Base-by-base conservation (phyloP, 345 rosid genomes). In the Nasturtium officinale region DNA sequence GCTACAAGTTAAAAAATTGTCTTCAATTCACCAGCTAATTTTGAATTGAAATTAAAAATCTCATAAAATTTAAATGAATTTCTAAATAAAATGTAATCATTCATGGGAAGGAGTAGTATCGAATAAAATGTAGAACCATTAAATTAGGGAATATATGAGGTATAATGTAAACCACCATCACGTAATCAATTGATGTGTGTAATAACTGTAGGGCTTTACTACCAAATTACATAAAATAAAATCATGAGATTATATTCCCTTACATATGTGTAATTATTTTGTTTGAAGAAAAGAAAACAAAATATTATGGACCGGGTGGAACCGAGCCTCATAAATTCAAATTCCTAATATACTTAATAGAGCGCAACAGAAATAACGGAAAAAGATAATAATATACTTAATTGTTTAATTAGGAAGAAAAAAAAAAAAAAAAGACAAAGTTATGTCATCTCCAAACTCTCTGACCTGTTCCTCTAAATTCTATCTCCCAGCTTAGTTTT, bases 401-500 rank as follows among this genome's bases (percentile, higher is more conserved):
- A n/a, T 30, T n/a, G 51, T 53, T 30, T 8, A 12, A 16, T 65
- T 21, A 16, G 29, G 5, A 1, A 25, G 3, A 15, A 5, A 9
- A 23, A 23, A 45, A 5, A 9, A 51, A 43, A 67, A 30, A 60
- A 21, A 45, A 5, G 23, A 55, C 3, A 13, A 73, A 1, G 46
- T 5, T 62, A n/a, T 29, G 28, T 26, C 28, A 54, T 67, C 64
- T n/a, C 9, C 54, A 29, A 29, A 68, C 33, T 59, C 68, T 28
- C 65, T 70, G 80, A 70, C 76, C 73, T 62, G 60, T 38, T 67
- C 77, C 65, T 47, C 75, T 69, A 48, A 72, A 74, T 84, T 80
- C n/a, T n/a, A n/a, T n/a, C 88, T 86, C 85, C 84, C 46, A 2
- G 10, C 87, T 76, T 87, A 77, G 53, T 77, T 56, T 55, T 10